These are phyloP conservation scores for Orbilia javanica DNA, from an alignment of 2,329 filamentous ascomycete genomes.

Conservation along the genomic window DNA sequence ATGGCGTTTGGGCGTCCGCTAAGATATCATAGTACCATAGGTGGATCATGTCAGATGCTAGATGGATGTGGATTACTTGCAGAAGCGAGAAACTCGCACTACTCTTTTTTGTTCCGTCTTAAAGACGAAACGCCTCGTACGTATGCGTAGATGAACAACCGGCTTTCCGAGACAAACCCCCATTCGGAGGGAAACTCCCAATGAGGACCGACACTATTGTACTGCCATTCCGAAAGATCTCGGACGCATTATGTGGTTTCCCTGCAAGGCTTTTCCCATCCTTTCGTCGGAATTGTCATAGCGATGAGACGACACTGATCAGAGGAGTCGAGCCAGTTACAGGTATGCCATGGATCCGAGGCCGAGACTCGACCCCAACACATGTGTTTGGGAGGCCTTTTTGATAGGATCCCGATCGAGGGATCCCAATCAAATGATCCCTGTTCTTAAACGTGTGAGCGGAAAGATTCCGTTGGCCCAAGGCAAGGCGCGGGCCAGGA, in stretches of 20 bases:
- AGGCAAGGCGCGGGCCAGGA: slow-evolving; percentile 47
- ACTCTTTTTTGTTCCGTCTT: not conserved
- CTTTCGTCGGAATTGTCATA: slow-evolving; percentile 9
- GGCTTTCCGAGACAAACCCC: no score
- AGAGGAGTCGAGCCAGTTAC: no score
- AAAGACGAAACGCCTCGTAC: slow-evolving; percentile 1
- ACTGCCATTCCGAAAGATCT: slow-evolving; percentile 20
- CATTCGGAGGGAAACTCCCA: not conserved
- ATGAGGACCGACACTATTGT: not conserved
- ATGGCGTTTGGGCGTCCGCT: slow-evolving; percentile 23
- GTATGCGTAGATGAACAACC: no score
- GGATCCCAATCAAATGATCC: slow-evolving; percentile 39
- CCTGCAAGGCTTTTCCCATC: slow-evolving; percentile 11
- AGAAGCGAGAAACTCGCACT: slow-evolving; percentile 17
- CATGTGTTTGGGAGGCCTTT: not conserved
- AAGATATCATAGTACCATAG: not conserved
- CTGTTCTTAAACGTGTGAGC: slow-evolving; percentile 22
- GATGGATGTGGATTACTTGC: slow-evolving; percentile 10
- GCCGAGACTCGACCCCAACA: slow-evolving; percentile 11
- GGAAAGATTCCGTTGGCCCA: slow-evolving; percentile 47
- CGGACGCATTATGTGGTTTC: not conserved
- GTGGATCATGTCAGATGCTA: slow-evolving; percentile 11
- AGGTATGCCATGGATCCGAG: slow-evolving; percentile 11
- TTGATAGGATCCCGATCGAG: slow-evolving; percentile 28
- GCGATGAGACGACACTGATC: not conserved